phyloP scores from a whole-genome alignment of 106 monocot species.

The Phalaenopsis equestris region DNA sequence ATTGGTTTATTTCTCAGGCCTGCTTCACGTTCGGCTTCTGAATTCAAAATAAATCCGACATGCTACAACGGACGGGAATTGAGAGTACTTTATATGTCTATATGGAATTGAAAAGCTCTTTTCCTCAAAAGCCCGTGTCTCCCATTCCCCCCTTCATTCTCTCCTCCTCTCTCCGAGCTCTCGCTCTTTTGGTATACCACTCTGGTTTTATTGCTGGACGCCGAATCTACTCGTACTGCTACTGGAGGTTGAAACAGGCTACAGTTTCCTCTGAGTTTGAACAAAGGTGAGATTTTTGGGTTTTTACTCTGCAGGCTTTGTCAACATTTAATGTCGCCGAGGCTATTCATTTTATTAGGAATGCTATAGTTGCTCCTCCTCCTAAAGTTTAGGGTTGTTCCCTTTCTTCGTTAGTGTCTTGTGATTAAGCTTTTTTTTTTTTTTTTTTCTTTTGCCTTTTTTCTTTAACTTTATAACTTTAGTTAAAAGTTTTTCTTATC shows the following conservation, averaged over 20 bases:
- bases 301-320: not conserved
- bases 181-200: not conserved
- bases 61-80: not conserved
- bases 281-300: not conserved
- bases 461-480: too few relatives aligned
- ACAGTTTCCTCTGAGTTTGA: not conserved
- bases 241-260: not conserved
- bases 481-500: not conserved
- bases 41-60: slow-evolving; percentile 5
- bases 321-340: not conserved
- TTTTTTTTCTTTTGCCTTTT: not conserved
- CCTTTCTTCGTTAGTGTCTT: not conserved
- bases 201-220: not conserved
- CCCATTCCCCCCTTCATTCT: not conserved
- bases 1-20: not conserved
- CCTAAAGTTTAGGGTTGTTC: not conserved
- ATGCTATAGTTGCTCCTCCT: not conserved
- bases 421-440: not conserved
- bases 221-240: not conserved
- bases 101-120: not conserved
- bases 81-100: not conserved
- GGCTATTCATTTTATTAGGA: not conserved
- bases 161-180: not conserved
- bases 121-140: too few relatives aligned
- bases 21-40: not conserved